Conservation (phyloP, 2,329 filamentous ascomycete genomes). For the Geosmithia flava region DNA sequence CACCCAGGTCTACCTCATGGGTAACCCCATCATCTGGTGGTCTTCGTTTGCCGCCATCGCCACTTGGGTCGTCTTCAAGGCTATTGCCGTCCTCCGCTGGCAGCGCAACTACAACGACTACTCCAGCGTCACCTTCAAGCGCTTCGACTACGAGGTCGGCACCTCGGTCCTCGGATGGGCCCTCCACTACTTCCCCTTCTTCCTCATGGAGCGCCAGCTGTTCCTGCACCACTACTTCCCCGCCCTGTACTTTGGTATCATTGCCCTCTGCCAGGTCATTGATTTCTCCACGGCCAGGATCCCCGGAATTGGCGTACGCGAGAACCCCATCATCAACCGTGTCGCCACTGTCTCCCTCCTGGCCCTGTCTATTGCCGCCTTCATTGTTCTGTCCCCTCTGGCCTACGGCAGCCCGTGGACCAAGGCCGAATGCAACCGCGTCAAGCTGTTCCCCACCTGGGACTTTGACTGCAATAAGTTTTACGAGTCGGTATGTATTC, state of each 20-base stretch:
- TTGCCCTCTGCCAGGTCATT: slow-evolving; percentile 78
- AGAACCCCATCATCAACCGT: slow-evolving; percentile 59
- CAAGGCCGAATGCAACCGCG: slow-evolving; percentile 68
- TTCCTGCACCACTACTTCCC: slow-evolving; percentile 99
- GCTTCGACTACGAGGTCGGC: slow-evolving; percentile 95
- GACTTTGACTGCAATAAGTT: slow-evolving; percentile 99
- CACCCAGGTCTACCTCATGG: slow-evolving; percentile 91
- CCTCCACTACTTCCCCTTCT: slow-evolving; percentile 98
- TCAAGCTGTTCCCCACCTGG: slow-evolving; percentile 83
- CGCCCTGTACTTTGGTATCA: slow-evolving; percentile 87
- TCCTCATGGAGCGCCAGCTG: slow-evolving; percentile 92
- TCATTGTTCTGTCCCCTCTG: slow-evolving; percentile 76
- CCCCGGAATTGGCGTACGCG: slow-evolving; percentile 51
- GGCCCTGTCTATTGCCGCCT: slow-evolving; percentile 59
- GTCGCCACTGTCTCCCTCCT: slow-evolving; percentile 64
- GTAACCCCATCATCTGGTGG: slow-evolving; percentile 95
- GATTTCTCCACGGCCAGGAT: slow-evolving; percentile 75
- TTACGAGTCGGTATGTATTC: slow-evolving; percentile 62
- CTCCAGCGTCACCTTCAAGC: slow-evolving; percentile 69
- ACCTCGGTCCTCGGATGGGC: slow-evolving; percentile 87
- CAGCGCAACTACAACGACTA: slow-evolving; percentile 90
- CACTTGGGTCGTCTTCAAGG: slow-evolving; percentile 77
- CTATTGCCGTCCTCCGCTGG: slow-evolving; percentile 77
- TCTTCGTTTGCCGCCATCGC: slow-evolving; percentile 66
- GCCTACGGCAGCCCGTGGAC: slow-evolving; percentile 95